Percentiles rank a stretch among this genome's conserved stretches.
These are phyloP conservation scores for Neurospora sp. DNA, from an alignment of 495 filamentous ascomycete genomes.

Conservation along the genomic window DNA sequence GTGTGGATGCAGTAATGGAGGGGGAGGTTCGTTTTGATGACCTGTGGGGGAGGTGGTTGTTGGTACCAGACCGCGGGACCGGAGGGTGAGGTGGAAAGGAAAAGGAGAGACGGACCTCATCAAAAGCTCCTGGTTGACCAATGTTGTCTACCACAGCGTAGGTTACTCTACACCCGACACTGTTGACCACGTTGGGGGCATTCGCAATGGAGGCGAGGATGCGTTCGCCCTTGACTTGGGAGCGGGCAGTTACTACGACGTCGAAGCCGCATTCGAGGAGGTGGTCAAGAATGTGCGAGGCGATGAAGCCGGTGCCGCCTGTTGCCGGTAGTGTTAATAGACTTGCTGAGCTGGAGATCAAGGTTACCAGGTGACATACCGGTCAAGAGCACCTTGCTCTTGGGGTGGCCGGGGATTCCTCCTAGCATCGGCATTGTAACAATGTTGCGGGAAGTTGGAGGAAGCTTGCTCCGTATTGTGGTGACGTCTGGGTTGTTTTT, in stretches of 20 bases:
- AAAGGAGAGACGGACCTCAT: slow-evolving; percentile 14
- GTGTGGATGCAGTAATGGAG: slow-evolving; percentile 36
- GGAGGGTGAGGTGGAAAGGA: neutral
- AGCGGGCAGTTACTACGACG: slow-evolving; percentile 31
- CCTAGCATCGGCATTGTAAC: neutral
- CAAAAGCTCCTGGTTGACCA: slow-evolving; percentile 23
- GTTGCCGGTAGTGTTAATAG: neutral
- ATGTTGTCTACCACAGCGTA: slow-evolving; percentile 30
- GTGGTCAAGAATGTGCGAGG: slow-evolving; percentile 28
- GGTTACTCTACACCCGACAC: slow-evolving; percentile 8
- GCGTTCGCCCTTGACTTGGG: slow-evolving; percentile 27
- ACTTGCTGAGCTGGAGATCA: neutral
- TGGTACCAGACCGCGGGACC: neutral
- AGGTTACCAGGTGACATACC: slow-evolving; percentile 4
- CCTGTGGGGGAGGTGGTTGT: neutral
- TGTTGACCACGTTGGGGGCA: neutral
- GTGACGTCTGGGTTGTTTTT: neutral
- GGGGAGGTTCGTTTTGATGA: slow-evolving; percentile 16
- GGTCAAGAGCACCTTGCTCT: slow-evolving; percentile 21
- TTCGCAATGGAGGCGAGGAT: slow-evolving; percentile 22
- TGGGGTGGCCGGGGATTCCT: neutral
- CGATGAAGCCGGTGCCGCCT: slow-evolving; percentile 34
- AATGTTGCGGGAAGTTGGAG: neutral
- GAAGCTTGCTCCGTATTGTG: neutral
- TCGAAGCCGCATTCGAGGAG: slow-evolving; percentile 26